Conservation (phyloP, 345 rosid species). For the Rhodamnia rubescens region DNA sequence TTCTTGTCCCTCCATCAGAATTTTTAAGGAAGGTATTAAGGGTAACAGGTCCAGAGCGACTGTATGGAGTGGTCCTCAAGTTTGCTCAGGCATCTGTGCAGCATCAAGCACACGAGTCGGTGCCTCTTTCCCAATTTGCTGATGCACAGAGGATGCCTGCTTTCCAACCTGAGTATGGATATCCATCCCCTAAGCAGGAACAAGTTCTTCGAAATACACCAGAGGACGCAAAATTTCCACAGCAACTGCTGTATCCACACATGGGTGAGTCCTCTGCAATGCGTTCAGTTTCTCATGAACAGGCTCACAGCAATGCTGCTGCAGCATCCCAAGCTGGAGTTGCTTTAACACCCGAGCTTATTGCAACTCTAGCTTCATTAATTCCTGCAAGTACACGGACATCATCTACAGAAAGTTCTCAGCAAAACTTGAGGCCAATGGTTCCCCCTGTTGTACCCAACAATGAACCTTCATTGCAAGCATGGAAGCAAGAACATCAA, state of each 20-base stretch:
- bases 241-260: slow-evolving; percentile 23
- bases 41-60: slow-evolving; percentile 77
- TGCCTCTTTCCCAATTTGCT: slow-evolving; percentile 19
- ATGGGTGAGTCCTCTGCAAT: slow-evolving; percentile 17
- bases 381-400: slow-evolving; percentile 50
- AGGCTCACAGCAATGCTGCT: slow-evolving; percentile 14
- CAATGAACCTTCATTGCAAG: slow-evolving; percentile 30
- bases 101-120: slow-evolving; percentile 19
- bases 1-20: slow-evolving; percentile 93
- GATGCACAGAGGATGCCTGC: slow-evolving; percentile 19
- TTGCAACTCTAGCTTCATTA: slow-evolving; percentile 63
- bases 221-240: slow-evolving; percentile 32
- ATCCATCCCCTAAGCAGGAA: slow-evolving; percentile 19
- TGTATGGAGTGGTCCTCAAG: slow-evolving; percentile 91
- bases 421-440: slow-evolving; percentile 25
- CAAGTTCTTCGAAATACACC: slow-evolving; percentile 31
- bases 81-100: slow-evolving; percentile 39
- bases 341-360: slow-evolving; percentile 68
- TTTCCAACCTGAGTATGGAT: slow-evolving; percentile 24
- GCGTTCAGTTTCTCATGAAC: slow-evolving; percentile 25
- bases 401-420: slow-evolving; percentile 31
- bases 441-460: slow-evolving; percentile 25
- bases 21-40: slow-evolving; percentile 73
- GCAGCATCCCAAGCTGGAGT: slow-evolving; percentile 48
- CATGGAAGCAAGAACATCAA: slow-evolving; percentile 37